Conservation (phyloP, 2,329 filamentous ascomycete genomes). For the Colletotrichum cereale region DNA sequence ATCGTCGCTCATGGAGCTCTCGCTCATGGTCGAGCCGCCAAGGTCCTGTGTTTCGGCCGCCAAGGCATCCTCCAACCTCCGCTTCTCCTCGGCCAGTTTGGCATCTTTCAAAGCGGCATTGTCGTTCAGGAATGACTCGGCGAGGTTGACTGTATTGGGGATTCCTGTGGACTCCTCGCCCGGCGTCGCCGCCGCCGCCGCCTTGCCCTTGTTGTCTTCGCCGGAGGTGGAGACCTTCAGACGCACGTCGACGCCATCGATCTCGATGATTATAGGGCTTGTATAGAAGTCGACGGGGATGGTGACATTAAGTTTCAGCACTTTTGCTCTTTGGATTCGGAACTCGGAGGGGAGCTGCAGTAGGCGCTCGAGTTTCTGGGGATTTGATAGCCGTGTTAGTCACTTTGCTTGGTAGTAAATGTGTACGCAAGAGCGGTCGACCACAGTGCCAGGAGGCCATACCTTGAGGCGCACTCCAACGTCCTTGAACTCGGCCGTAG, state of each 20-base stretch:
- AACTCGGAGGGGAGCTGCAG: slow-evolving; percentile 81
- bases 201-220: slow-evolving; percentile 46
- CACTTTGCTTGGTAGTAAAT: background rate
- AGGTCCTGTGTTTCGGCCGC: slow-evolving; percentile 72
- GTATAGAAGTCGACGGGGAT: slow-evolving; percentile 90
- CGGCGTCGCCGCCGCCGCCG: slow-evolving; percentile 42
- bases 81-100: slow-evolving; percentile 70
- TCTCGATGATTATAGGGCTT: slow-evolving; percentile 84
- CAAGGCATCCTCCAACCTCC: slow-evolving; percentile 77
- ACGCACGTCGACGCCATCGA: slow-evolving; percentile 83
- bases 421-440: background rate
- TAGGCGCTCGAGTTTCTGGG: slow-evolving; percentile 81
- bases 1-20: slow-evolving; percentile 73
- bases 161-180: slow-evolving; percentile 56
- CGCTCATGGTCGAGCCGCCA: slow-evolving; percentile 69
- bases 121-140: slow-evolving; percentile 76
- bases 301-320: slow-evolving; percentile 82
- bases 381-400: slow-evolving; percentile 15
- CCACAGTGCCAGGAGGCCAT: slow-evolving; percentile 45
- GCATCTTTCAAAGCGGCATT: slow-evolving; percentile 65
- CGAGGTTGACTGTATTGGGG: slow-evolving; percentile 79
- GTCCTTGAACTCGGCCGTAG: slow-evolving; percentile 87
- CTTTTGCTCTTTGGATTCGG: slow-evolving; percentile 78
- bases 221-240: slow-evolving; percentile 62
- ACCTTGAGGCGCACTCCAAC: slow-evolving; percentile 85